Evolutionary conservation across 306 rosid species (phyloP).

Genomic region (Pachyrhizus erosus): DNA sequence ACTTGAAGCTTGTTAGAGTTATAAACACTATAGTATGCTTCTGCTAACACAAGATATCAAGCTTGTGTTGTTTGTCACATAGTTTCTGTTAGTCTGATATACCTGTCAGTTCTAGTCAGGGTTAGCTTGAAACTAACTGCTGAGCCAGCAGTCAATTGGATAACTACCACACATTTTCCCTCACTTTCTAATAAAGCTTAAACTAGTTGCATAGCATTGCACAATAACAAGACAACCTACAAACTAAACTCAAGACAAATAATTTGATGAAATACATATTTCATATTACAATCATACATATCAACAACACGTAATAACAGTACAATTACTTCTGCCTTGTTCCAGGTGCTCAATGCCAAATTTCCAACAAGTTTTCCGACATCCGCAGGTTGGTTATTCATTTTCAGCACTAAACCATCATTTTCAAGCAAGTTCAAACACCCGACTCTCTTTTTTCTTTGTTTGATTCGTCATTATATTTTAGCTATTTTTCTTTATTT

Average conservation of each 20-base stretch:
- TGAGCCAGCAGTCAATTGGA: neutral
- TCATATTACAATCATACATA: neutral
- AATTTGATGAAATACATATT: slow-evolving; percentile 15
- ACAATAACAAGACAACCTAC: neutral
- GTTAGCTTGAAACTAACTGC: neutral
- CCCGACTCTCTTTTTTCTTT: neutral
- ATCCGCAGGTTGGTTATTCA: neutral
- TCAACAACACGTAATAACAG: neutral
- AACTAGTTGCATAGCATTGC: neutral
- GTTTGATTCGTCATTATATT: neutral
- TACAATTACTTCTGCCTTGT: neutral
- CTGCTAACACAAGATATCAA: neutral
- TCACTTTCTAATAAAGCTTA: neutral
- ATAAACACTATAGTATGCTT: neutral
- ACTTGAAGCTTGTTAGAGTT: neutral
- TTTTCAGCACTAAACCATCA: neutral
- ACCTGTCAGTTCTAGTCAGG: neutral
- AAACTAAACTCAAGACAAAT: slow-evolving; percentile 15
- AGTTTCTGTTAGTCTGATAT: neutral
- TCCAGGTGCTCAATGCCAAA: neutral
- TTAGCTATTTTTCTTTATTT: neutral
- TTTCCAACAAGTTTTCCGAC: neutral
- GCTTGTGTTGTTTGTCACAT: neutral
- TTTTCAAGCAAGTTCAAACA: neutral
- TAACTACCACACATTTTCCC: neutral